These are phyloP conservation scores for Voacanga thouarsii DNA, from an alignment of 257 asterid genomes.

Conservation along the genomic window DNA sequence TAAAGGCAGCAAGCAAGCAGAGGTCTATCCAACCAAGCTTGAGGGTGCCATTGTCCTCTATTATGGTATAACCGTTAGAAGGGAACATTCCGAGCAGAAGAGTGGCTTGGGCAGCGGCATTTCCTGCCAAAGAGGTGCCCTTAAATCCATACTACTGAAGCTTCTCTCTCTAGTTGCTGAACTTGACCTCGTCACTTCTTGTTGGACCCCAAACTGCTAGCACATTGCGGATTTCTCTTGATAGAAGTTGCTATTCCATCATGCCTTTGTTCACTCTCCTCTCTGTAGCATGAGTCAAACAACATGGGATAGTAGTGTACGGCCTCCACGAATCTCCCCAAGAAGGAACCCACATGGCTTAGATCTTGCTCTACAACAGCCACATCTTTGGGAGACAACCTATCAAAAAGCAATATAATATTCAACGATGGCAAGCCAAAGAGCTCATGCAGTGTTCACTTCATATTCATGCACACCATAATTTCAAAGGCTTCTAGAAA, in stretches of 20 bases:
- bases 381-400: slow-evolving; percentile 81
- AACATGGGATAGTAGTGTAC: slow-evolving; percentile 89
- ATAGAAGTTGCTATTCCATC: too few species aligned
- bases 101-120: slow-evolving; percentile 86
- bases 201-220: slow-evolving; percentile 76
- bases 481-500: too few species aligned
- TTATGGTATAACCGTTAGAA: slow-evolving; percentile 80
- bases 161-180: slow-evolving; percentile 89
- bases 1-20: slow-evolving; percentile 90
- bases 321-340: slow-evolving; percentile 91
- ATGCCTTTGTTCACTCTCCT: slow-evolving; percentile 87
- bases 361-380: slow-evolving; percentile 92
- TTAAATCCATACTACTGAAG: slow-evolving; percentile 76
- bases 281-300: slow-evolving; percentile 88
- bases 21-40: slow-evolving; percentile 98
- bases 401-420: background rate
- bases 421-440: background rate
- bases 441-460: background rate
- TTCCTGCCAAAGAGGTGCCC: slow-evolving; percentile 77
- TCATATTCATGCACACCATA: too few species aligned
- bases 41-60: slow-evolving; percentile 85
- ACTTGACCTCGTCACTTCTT: slow-evolving; percentile 61
- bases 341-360: slow-evolving; percentile 82
- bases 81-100: slow-evolving; percentile 91
- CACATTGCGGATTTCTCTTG: slow-evolving; percentile 77